Conservation (phyloP, 2,329 filamentous ascomycete genomes). For the Fusarium burgessii region DNA sequence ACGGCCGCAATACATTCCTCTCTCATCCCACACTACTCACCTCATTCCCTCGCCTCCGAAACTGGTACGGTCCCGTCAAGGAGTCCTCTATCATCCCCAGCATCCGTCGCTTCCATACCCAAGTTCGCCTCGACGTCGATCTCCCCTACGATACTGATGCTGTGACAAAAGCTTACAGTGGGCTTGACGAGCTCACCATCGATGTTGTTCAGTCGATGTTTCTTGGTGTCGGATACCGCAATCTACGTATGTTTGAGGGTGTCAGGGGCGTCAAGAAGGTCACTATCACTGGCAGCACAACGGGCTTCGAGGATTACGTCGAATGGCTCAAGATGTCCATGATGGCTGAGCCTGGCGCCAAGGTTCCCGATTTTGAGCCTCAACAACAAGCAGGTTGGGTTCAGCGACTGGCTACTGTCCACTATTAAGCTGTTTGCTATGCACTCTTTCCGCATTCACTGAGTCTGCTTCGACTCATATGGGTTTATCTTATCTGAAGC, state of each 20-base stretch:
- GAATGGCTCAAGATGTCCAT: constrained; percentile 56
- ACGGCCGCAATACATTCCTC: constrained; percentile 58
- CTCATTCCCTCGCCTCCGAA: constrained; percentile 55
- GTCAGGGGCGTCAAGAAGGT: constrained; percentile 56
- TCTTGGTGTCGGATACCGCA: constrained; percentile 53
- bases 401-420: constrained; percentile 39
- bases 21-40: constrained; percentile 57
- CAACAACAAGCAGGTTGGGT: constrained; percentile 41
- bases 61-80: constrained; percentile 49
- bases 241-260: constrained; percentile 56
- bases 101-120: constrained; percentile 56
- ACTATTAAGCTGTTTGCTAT: constrained; percentile 29
- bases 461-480: constrained; percentile 4
- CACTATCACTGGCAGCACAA: constrained; percentile 53
- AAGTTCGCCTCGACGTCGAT: constrained; percentile 57
- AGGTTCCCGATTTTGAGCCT: constrained; percentile 39
- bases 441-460: neutral
- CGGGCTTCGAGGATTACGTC: constrained; percentile 58
- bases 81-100: constrained; percentile 47
- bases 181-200: constrained; percentile 55
- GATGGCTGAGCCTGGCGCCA: constrained; percentile 45
- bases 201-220: constrained; percentile 55
- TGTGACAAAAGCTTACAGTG: constrained; percentile 52
- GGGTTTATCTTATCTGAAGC: neutral
- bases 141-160: constrained; percentile 49